Evolutionary conservation across 495 filamentous ascomycete species (phyloP).

Genomic region (Chaetomium fimeti): DNA sequence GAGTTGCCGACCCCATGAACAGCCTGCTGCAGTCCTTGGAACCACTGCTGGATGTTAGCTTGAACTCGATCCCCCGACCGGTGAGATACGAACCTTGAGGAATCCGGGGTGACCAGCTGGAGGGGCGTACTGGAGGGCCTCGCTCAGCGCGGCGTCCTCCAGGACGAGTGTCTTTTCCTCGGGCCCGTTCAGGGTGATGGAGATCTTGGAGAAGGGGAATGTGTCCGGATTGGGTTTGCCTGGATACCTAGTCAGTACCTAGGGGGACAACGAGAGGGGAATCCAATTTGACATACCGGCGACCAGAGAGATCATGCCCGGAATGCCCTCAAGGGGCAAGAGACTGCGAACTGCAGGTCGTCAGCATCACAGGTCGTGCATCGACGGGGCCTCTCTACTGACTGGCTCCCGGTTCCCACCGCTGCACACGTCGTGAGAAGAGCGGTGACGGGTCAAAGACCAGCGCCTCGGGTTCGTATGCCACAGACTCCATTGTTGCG

Average conservation of each 20-base stretch:
- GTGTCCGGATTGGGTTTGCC: conserved; percentile 19
- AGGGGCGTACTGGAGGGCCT: conserved; percentile 18
- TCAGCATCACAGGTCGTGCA: background rate
- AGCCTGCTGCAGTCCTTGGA: conserved; percentile 13
- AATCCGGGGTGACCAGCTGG: conserved; percentile 14
- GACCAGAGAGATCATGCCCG: conserved; percentile 22
- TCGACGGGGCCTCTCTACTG: background rate
- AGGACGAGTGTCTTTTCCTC: conserved; percentile 16
- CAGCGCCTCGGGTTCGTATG: conserved; percentile 1
- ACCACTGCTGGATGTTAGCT: conserved; percentile 9
- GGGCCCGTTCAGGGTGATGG: conserved; percentile 16
- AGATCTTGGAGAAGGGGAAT: conserved; percentile 21
- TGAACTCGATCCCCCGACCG: too few species aligned
- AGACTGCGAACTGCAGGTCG: conserved; percentile 13
- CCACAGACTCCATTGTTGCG: conserved; percentile 9
- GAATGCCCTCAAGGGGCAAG: conserved; percentile 13
- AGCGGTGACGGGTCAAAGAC: conserved; percentile 17
- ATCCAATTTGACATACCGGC: conserved; percentile 11
- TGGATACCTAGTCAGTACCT: background rate
- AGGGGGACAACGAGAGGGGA: background rate
- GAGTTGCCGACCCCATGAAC: conserved; percentile 5
- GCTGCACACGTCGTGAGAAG: conserved; percentile 15
- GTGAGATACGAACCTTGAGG: background rate
- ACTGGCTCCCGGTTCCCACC: conserved; percentile 22
- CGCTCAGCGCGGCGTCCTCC: background rate